Evolutionary conservation across 1,284 basidiomycete genomes (phyloP).

Genomic region (Porphyrellus sp.): DNA sequence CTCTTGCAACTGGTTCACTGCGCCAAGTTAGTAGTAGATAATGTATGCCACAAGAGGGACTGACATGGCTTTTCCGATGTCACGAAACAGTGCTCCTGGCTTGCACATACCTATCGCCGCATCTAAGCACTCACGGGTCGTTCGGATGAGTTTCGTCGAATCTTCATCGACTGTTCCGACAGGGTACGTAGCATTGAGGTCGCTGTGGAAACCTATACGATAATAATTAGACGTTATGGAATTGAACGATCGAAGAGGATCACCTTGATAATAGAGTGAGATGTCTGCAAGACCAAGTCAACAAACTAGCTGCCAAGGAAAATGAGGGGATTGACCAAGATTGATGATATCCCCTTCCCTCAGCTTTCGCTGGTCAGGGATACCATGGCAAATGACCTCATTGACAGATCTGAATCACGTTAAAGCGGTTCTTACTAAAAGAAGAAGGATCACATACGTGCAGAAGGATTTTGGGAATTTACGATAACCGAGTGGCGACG

Average conservation of each 20-base stretch:
- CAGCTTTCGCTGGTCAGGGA: slow-evolving; percentile 85
- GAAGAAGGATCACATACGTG: slow-evolving; percentile 56
- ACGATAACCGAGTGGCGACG: slow-evolving; percentile 91
- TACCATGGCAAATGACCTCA: slow-evolving; percentile 96
- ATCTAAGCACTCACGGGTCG: slow-evolving; percentile 78
- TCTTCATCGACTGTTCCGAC: slow-evolving; percentile 86
- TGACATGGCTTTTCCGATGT: slow-evolving; percentile 79
- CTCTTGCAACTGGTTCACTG: slow-evolving; percentile 80
- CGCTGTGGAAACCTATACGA: slow-evolving; percentile 75
- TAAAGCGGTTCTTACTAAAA: slow-evolving; percentile 1
- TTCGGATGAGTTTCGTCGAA: slow-evolving; percentile 75
- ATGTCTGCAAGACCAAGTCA: slow-evolving; percentile 45
- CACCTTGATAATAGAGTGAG: slow-evolving; percentile 67
- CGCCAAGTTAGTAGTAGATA: slow-evolving; percentile 13
- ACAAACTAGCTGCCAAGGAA: slow-evolving; percentile 4
- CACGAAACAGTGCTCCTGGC: slow-evolving; percentile 83
- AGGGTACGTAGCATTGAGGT: slow-evolving; percentile 88
- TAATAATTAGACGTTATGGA: background rate
- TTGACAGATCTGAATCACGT: slow-evolving; percentile 71
- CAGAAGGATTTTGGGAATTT: slow-evolving; percentile 95
- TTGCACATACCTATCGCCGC: slow-evolving; percentile 89
- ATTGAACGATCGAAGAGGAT: background rate
- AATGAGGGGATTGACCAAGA: slow-evolving; percentile 52
- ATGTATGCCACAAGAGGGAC: slow-evolving; percentile 30
- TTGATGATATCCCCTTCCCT: slow-evolving; percentile 93